A percentile compares a stretch with the other conserved stretches of the same genome.
These are phyloP conservation scores for Austroboletus eburneus DNA, from an alignment of 768 basidiomycete genomes.

Conservation along the genomic window DNA sequence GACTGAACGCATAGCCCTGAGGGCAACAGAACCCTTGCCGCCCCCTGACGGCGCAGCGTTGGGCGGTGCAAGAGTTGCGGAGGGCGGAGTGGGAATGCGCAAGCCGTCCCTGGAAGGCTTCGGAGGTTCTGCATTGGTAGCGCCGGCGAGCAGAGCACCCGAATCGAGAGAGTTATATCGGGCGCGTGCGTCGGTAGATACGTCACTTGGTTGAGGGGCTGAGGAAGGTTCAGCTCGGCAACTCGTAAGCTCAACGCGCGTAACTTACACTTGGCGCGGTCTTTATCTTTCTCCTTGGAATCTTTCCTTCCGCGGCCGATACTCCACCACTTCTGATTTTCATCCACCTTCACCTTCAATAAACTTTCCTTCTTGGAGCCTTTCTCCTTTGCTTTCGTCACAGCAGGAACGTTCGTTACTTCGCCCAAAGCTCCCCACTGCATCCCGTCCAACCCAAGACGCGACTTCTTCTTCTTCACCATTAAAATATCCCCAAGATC, in stretches of 20 bases:
- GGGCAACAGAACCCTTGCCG: constrained; percentile 60
- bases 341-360: constrained; percentile 41
- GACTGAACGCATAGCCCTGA: constrained; percentile 76
- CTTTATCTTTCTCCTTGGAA: constrained; percentile 50
- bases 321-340: constrained; percentile 77
- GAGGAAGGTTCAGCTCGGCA: constrained; percentile 2
- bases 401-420: constrained; percentile 51
- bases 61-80: constrained; percentile 37
- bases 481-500: constrained; percentile 67
- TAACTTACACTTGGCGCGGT: constrained; percentile 33
- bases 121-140: constrained; percentile 14
- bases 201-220: constrained; percentile 46
- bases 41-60: constrained; percentile 17
- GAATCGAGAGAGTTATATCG: constrained; percentile 66
- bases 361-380: constrained; percentile 31
- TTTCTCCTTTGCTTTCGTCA: constrained; percentile 30
- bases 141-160: constrained; percentile 32
- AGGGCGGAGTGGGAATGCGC: constrained; percentile 22
- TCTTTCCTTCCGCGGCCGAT: constrained; percentile 73
- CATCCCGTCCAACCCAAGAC: constrained; percentile 53
- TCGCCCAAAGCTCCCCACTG: constrained; percentile 57
- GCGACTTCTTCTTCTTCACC: constrained; percentile 73
- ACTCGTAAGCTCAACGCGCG: background rate
- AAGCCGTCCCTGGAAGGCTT: constrained; percentile 9
- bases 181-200: constrained; percentile 34